Conservation (phyloP, 1,284 basidiomycete genomes). For the Chalciporus sp. region DNA sequence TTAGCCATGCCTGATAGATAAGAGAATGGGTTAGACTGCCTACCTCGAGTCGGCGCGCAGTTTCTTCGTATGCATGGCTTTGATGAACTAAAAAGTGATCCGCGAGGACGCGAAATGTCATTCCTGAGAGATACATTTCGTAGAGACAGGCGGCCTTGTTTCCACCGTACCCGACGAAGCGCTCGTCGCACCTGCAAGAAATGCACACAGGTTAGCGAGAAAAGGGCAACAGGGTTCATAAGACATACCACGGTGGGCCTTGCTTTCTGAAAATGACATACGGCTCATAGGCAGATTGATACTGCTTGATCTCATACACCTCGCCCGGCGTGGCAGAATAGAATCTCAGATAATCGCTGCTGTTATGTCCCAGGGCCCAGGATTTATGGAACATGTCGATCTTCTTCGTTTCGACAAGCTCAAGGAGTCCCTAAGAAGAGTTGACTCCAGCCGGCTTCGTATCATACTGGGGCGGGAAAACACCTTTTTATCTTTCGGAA, state of each 20-base stretch:
- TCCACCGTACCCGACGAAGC: constrained; percentile 85
- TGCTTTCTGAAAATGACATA: constrained; percentile 81
- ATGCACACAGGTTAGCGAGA: not conserved
- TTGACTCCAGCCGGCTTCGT: not conserved
- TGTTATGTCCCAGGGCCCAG: constrained; percentile 80
- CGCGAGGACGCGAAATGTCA: constrained; percentile 77
- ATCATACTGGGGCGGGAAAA: not conserved
- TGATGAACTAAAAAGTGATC: constrained; percentile 89
- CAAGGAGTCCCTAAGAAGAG: constrained; percentile 50
- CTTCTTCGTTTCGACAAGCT: constrained; percentile 52
- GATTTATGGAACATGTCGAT: constrained; percentile 75
- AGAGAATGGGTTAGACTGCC: constrained; percentile 2
- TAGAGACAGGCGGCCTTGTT: constrained; percentile 71
- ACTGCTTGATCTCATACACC: constrained; percentile 72
- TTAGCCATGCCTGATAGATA: not conserved
- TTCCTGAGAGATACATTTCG: constrained; percentile 65
- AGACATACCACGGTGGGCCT: constrained; percentile 66
- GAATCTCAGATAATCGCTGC: constrained; percentile 74
- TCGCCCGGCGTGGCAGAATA: constrained; percentile 64
- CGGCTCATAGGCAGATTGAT: constrained; percentile 83
- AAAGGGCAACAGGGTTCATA: not conserved
- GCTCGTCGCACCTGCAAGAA: constrained; percentile 72
- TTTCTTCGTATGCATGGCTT: constrained; percentile 80
- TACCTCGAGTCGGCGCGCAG: constrained; percentile 67
- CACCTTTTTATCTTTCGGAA: constrained; percentile 70